Evolutionary conservation across 2,329 filamentous ascomycete genomes (phyloP).

Genomic region (Fusarium beomiforme): DNA sequence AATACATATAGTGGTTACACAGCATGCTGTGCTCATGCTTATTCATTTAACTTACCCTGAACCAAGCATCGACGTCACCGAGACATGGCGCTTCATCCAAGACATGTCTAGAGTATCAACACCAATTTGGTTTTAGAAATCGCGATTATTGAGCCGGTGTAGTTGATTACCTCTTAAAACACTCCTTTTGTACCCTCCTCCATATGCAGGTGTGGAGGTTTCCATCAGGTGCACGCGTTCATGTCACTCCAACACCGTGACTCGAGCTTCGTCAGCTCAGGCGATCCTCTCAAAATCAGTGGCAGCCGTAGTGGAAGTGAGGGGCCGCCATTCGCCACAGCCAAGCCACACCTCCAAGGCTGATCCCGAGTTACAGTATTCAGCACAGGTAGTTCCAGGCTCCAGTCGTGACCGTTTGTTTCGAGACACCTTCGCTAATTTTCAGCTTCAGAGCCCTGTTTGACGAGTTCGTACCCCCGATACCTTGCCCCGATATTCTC

Average conservation of each 20-base stretch:
- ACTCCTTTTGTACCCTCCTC: background rate
- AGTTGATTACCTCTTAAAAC: background rate
- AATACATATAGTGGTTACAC: background rate
- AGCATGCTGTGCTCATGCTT: background rate
- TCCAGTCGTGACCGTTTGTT: constrained; percentile 39
- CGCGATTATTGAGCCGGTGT: background rate
- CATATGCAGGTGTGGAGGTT: background rate
- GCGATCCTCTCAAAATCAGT: constrained; percentile 7
- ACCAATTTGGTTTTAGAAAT: background rate
- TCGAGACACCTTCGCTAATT: constrained; percentile 38
- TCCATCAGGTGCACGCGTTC: constrained; percentile 19
- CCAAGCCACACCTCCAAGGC: constrained; percentile 47
- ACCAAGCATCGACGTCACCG: constrained; percentile 23
- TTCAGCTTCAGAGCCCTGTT: constrained; percentile 15
- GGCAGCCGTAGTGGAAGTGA: constrained; percentile 9
- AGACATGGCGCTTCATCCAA: constrained; percentile 1
- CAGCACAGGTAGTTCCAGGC: constrained; percentile 42
- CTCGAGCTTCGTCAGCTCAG: constrained; percentile 34
- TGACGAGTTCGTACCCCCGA: background rate
- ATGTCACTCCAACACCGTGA: constrained; percentile 35
- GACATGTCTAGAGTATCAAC: background rate
- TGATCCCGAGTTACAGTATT: constrained; percentile 42
- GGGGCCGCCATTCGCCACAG: constrained; percentile 33
- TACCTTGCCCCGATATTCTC: background rate
- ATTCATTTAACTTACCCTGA: constrained; percentile 13